phyloP scores from a whole-genome alignment of 371 early-diverging fungal species.

The Chytridium lagenaria region DNA sequence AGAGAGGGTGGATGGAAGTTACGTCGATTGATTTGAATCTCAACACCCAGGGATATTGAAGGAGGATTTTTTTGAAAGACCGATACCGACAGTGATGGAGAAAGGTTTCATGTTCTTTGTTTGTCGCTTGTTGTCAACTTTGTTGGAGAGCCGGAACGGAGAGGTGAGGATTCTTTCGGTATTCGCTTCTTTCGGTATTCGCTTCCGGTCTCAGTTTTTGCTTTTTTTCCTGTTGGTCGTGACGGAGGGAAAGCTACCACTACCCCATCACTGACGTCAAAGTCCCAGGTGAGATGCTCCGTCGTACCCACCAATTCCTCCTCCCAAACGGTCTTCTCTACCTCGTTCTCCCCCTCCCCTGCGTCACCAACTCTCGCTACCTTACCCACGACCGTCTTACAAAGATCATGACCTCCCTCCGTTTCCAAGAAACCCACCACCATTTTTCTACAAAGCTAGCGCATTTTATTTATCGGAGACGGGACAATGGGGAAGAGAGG shows the following conservation, averaged over 20 bases:
- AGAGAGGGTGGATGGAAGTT: conserved; percentile 70
- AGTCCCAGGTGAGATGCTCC: conserved; percentile 39
- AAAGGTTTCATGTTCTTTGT: conserved; percentile 77
- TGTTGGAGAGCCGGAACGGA: conserved; percentile 75
- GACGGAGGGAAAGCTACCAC: no score
- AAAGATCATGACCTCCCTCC: conserved; percentile 65
- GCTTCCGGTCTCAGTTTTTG: no score
- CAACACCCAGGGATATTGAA: conserved; percentile 72
- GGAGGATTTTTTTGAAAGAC: conserved; percentile 81
- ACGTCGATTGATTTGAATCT: conserved; percentile 87
- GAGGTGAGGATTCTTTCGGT: conserved; percentile 60
- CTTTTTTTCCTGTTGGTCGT: no score
- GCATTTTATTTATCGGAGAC: conserved; percentile 66
- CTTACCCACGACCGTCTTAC: conserved; percentile 74
- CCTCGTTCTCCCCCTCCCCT: conserved; percentile 82
- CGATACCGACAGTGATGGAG: conserved; percentile 48
- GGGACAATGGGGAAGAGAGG: conserved; percentile 15
- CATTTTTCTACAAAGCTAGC: conserved; percentile 78
- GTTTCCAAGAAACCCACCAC: conserved; percentile 66
- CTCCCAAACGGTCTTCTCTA: conserved; percentile 66
- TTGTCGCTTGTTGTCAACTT: conserved; percentile 90
- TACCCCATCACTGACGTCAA: background rate
- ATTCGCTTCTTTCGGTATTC: background rate
- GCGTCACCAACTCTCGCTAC: conserved; percentile 85
- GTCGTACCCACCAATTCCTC: conserved; percentile 39